Base-by-base conservation (phyloP, 2,329 filamentous ascomycete species). In the Conoideocrella luteorostrata region DNA sequence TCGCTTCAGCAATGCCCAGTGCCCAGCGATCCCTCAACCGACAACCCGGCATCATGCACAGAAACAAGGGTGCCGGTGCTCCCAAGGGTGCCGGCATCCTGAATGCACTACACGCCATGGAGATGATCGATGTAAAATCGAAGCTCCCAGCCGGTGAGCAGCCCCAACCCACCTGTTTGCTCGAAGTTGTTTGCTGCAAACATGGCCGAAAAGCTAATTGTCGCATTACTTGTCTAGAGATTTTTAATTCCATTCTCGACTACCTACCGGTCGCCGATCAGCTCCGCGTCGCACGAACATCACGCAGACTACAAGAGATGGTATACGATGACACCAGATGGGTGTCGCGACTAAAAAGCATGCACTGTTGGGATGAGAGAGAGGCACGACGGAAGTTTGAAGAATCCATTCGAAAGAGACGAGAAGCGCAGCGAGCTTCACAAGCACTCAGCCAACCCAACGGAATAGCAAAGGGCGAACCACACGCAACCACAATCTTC, bases 291-390 rank as follows among this genome's bases (percentile, higher is more conserved):
- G 91, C 93, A 35, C 82, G 84, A 50, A 82, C 86, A 20, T 95
- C 88, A 46, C 85, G 80, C 59, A 86, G 88, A 48, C 80, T 97
- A 75, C 84, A 86, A 60, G 93, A 98, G 67, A 98, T 98, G 90
- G 90, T 96, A 3, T 98, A 97, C 66, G 93, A 98, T 63, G 93
- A 98, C 64, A 88, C 89, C 39, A 78, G 91, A 69, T 98, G 93
- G 93, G 86, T 97, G 30, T 81, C 87, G 50, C 78, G 87, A 50
- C 67, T 98, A 43, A 86, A 86, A 60, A 82, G 77, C 46, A 95
- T 98, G 82, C 87, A 84, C 2, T 85, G 86, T 52, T 98, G 93
- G 93, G 84, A 95, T 58, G 93, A 98, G 60, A 64, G 71, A 4
- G 91, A 95, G 60, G 93, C 93, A 4, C 77, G 90, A 48, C 81